A percentile compares a stretch with the other conserved stretches of the same genome.
These are phyloP conservation scores for Periconia macrospinosa DNA, from an alignment of 2,329 filamentous ascomycete species.

Conservation along the genomic window DNA sequence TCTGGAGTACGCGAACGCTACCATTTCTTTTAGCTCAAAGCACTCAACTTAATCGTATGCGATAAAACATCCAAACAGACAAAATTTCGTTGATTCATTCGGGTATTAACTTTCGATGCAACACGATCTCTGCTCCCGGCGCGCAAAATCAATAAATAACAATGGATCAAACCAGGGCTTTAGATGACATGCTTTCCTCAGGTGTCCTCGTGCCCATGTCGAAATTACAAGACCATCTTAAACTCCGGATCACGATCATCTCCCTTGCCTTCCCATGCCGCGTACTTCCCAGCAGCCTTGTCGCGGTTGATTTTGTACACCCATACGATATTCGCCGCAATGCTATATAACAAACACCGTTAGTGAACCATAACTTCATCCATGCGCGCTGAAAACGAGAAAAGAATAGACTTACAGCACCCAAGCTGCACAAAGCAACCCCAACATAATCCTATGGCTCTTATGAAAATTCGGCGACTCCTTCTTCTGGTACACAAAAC, in stretches of 20 bases:
- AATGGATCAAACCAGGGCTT: too few relatives aligned
- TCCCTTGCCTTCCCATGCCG: conserved; percentile 57
- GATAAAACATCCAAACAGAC: too few relatives aligned
- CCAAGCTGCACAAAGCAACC: conserved; percentile 64
- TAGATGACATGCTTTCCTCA: too few relatives aligned
- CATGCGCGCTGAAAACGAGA: neutral
- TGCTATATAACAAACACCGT: conserved; percentile 40
- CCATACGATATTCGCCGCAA: conserved; percentile 63
- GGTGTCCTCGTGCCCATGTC: neutral
- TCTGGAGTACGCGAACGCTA: too few relatives aligned
- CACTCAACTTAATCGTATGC: too few relatives aligned
- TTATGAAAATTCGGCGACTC: conserved; percentile 62
- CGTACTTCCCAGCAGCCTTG: conserved; percentile 63
- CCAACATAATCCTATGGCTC: conserved; percentile 64
- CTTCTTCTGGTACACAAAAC: conserved; percentile 62
- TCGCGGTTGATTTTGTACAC: conserved; percentile 66
- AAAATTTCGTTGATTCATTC: too few relatives aligned
- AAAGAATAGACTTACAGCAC: conserved; percentile 56
- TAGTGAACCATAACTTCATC: too few relatives aligned
- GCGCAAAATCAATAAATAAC: too few relatives aligned
- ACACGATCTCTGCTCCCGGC: too few relatives aligned
- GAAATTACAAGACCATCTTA: conserved; percentile 57
- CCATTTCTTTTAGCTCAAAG: too few relatives aligned
- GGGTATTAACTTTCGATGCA: too few relatives aligned
- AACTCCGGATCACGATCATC: conserved; percentile 68